These are phyloP conservation scores for Ogataea ganodermae DNA, from an alignment of 805 yeast species.

Conservation along the genomic window DNA sequence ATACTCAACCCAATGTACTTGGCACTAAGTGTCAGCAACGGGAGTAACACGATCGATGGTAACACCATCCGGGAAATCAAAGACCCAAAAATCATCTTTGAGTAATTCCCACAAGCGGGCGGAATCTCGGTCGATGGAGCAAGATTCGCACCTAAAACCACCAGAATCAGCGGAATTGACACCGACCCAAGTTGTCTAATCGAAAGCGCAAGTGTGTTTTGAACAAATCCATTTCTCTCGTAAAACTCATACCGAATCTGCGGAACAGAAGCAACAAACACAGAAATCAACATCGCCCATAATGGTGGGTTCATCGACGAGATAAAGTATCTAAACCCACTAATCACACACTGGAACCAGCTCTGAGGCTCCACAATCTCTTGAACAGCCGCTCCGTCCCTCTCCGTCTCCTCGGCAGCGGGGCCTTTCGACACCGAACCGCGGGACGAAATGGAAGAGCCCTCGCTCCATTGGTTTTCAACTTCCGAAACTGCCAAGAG, in stretches of 20 bases:
- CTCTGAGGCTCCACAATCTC: not conserved
- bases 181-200: conserved; percentile 69
- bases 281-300: conserved; percentile 71
- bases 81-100: conserved; percentile 66
- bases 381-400: conserved; percentile 3
- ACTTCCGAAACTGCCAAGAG: conserved; percentile 3
- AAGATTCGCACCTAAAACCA: conserved; percentile 77
- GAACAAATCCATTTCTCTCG: conserved; percentile 58
- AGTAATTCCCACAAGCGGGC: conserved; percentile 62
- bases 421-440: conserved; percentile 16
- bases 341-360: too few relatives aligned
- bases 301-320: conserved; percentile 75
- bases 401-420: conserved; percentile 12
- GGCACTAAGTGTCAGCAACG: conserved; percentile 63
- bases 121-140: conserved; percentile 70
- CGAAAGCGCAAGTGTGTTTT: conserved; percentile 65
- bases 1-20: conserved; percentile 66
- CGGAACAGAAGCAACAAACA: conserved; percentile 69
- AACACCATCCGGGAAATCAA: conserved; percentile 75
- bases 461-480: conserved; percentile 29
- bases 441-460: conserved; percentile 28
- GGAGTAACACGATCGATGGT: conserved; percentile 68
- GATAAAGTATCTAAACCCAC: conserved; percentile 16
- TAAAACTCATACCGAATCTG: conserved; percentile 58
- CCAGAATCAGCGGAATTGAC: conserved; percentile 73